phyloP scores from a whole-genome alignment of 768 basidiomycete species.

The Suillus americanus region DNA sequence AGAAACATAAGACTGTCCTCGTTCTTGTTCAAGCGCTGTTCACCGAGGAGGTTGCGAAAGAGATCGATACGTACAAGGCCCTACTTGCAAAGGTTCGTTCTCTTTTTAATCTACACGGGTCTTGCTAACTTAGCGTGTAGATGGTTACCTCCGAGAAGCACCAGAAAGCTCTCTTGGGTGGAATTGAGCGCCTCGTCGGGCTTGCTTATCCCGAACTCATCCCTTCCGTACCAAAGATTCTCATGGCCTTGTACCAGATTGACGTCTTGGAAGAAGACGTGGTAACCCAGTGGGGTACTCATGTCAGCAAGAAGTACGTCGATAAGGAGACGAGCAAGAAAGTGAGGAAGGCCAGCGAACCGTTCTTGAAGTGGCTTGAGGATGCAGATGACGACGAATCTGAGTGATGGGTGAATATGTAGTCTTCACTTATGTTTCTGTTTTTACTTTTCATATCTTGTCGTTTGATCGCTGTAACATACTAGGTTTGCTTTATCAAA shows the following conservation, averaged over 20 bases:
- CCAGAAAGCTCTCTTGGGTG: conserved; percentile 92
- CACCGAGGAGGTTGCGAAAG: conserved; percentile 63
- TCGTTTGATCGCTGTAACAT: conserved; percentile 1
- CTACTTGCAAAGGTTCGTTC: conserved; percentile 72
- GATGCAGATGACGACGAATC: conserved; percentile 80
- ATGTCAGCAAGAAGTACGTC: conserved; percentile 95
- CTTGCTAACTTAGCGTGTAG: conserved; percentile 37
- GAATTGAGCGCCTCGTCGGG: conserved; percentile 85
- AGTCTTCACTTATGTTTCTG: neutral
- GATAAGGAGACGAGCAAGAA: conserved; percentile 95
- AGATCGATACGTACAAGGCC: conserved; percentile 64
- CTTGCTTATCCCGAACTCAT: conserved; percentile 71
- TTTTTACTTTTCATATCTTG: neutral
- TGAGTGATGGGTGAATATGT: conserved; percentile 31
- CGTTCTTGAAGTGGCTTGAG: conserved; percentile 94
- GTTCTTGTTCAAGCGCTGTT: conserved; percentile 86
- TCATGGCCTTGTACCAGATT: conserved; percentile 92
- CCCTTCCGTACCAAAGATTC: conserved; percentile 77
- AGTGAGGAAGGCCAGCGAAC: conserved; percentile 92
- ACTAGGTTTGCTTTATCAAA: neutral
- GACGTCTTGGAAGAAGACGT: conserved; percentile 94
- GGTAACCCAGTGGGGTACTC: conserved; percentile 90
- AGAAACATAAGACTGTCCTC: conserved; percentile 89
- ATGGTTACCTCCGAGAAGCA: conserved; percentile 92
- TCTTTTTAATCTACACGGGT: neutral